Evolutionary conservation across 345 rosid genomes (phyloP).

Genomic region (Citrus unshiu): DNA sequence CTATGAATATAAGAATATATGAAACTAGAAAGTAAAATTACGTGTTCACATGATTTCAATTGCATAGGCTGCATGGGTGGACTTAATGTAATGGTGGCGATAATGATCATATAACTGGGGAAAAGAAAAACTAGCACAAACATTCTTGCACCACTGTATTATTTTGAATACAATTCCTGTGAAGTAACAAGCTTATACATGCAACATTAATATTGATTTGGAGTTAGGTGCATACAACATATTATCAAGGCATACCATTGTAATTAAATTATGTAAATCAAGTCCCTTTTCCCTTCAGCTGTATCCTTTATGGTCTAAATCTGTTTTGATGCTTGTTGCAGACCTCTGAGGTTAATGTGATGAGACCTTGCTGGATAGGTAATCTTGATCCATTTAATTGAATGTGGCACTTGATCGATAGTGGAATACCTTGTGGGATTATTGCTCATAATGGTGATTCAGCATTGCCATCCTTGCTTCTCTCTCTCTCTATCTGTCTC

Average conservation of each 20-base stretch:
- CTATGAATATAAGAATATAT: background rate
- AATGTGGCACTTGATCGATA: constrained; percentile 89
- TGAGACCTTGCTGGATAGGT: constrained; percentile 93
- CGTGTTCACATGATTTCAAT: no score
- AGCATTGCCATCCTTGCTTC: background rate
- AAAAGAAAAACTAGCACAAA: no score
- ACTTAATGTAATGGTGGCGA: no score
- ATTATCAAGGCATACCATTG: background rate
- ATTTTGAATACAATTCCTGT: no score
- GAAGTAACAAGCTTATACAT: background rate
- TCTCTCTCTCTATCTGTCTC: background rate
- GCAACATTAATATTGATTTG: background rate
- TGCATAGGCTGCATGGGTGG: no score
- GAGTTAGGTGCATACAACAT: background rate
- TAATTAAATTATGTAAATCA: background rate
- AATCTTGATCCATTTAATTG: constrained; percentile 81
- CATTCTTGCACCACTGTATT: no score
- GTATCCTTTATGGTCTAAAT: background rate
- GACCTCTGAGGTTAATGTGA: constrained; percentile 62
- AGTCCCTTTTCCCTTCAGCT: background rate
- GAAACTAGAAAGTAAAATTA: no score
- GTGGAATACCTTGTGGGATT: constrained; percentile 71
- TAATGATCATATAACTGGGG: no score
- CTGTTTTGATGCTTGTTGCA: constrained; percentile 31
- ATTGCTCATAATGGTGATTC: constrained; percentile 89